Conservation (phyloP, 2,329 filamentous ascomycete species). For the Orbilia blumenaviensis region DNA sequence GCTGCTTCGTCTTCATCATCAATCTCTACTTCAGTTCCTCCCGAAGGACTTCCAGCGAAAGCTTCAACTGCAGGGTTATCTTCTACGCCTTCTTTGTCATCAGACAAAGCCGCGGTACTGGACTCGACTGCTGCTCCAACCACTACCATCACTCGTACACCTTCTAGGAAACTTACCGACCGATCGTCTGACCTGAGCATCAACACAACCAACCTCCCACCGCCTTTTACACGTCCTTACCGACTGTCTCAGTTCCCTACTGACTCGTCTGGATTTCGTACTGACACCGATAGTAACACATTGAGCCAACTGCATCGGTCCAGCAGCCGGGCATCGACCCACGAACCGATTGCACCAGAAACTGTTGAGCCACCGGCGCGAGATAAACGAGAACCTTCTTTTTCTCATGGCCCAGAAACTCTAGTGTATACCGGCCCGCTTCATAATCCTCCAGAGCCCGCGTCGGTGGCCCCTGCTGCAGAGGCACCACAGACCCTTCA, state of each 20-base stretch:
- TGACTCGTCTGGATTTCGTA: conserved; percentile 26
- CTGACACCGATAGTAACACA: conserved; percentile 27
- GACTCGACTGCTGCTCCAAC: not conserved
- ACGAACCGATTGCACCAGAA: conserved; percentile 21
- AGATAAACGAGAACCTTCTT: conserved; percentile 30
- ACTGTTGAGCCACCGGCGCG: conserved; percentile 2
- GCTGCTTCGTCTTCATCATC: too few species aligned
- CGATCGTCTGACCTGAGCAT: conserved; percentile 40
- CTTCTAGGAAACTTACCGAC: conserved; percentile 11
- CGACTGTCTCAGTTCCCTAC: conserved; percentile 39
- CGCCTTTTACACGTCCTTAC: conserved; percentile 32
- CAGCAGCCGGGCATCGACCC: conserved; percentile 27
- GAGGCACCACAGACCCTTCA: conserved; percentile 31
- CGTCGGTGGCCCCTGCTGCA: conserved; percentile 18
- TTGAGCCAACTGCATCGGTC: conserved; percentile 37
- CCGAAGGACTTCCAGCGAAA: conserved; percentile 2
- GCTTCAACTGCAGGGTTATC: not conserved
- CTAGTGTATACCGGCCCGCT: conserved; percentile 6
- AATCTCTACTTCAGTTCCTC: not conserved
- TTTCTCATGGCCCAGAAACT: conserved; percentile 33
- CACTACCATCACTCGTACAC: conserved; percentile 1
- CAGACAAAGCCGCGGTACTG: conserved; percentile 12
- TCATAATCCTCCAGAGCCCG: conserved; percentile 22
- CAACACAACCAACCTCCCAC: conserved; percentile 53
- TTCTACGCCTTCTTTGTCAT: not conserved